Conservation (phyloP, 2,329 filamentous ascomycete species). For the Ceratocystis huliohia region DNA sequence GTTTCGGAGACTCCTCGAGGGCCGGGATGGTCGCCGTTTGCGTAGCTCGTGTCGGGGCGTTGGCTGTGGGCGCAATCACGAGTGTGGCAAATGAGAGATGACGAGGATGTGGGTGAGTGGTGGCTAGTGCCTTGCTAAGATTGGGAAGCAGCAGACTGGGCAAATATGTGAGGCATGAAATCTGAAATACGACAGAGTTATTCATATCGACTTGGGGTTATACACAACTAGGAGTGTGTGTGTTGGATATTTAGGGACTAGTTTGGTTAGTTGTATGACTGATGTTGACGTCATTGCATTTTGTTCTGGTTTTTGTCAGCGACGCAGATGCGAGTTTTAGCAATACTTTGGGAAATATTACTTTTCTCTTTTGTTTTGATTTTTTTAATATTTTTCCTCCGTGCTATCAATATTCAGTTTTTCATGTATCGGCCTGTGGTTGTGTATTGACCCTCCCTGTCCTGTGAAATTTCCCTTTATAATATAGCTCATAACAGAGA, state of each 20-base stretch:
- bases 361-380: not conserved
- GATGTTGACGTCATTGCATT: not conserved
- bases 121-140: not conserved
- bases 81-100: not conserved
- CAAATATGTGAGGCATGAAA: not conserved
- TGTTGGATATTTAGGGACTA: not conserved
- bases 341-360: not conserved
- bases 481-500: too few relatives aligned
- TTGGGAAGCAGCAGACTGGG: not conserved
- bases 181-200: too few relatives aligned
- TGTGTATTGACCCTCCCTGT: not conserved
- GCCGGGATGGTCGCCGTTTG: conserved; percentile 7
- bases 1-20: not conserved
- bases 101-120: conserved; percentile 3
- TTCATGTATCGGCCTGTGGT: not conserved
- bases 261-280: not conserved
- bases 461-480: too few relatives aligned
- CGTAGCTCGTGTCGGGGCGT: conserved; percentile 2
- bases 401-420: not conserved
- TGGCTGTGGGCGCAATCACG: conserved; percentile 1
- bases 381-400: not conserved
- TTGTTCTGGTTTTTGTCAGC: not conserved
- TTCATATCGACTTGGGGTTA: not conserved
- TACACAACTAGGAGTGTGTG: not conserved
- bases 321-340: not conserved